Conservation (phyloP, 2,329 filamentous ascomycete species). For the Sarocladium kiliense region DNA sequence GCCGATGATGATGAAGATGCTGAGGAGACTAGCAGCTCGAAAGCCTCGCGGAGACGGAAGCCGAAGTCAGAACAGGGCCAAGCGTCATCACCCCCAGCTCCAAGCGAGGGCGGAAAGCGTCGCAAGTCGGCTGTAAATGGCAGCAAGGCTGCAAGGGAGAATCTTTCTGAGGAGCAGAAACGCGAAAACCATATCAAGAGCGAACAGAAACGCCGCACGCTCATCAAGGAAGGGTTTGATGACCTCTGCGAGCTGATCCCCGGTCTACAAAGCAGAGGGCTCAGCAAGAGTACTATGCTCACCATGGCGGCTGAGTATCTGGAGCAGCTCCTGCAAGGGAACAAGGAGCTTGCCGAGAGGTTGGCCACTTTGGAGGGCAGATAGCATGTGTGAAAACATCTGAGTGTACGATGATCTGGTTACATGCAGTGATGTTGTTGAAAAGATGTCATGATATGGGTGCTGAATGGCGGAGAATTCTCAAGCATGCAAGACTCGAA, state of each 20-base stretch:
- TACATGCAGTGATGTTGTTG: neutral
- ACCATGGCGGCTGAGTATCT: slow-evolving; percentile 72
- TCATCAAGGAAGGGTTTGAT: slow-evolving; percentile 79
- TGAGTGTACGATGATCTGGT: neutral
- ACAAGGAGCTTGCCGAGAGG: slow-evolving; percentile 53
- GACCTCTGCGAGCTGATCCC: slow-evolving; percentile 75
- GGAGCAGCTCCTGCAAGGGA: slow-evolving; percentile 66
- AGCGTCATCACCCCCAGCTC: slow-evolving; percentile 11
- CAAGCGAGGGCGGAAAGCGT: slow-evolving; percentile 37
- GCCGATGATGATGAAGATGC: slow-evolving; percentile 39
- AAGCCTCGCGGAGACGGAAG: slow-evolving; percentile 12
- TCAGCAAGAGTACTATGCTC: slow-evolving; percentile 79
- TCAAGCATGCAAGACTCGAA: no score
- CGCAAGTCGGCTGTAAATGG: slow-evolving; percentile 41
- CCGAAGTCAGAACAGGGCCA: slow-evolving; percentile 11
- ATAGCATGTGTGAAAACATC: no score
- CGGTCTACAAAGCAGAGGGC: slow-evolving; percentile 64
- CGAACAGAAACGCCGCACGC: slow-evolving; percentile 77
- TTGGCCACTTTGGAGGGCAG: slow-evolving; percentile 33
- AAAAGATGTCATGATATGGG: neutral
- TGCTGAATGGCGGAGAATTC: no score
- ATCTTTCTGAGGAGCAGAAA: slow-evolving; percentile 77
- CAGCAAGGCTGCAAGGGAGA: slow-evolving; percentile 54
- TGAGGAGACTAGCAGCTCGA: slow-evolving; percentile 27
- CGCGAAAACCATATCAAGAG: slow-evolving; percentile 82